These are phyloP conservation scores for Coelastrella sp. DNA, from an alignment of 139 green algal species.

Conservation along the genomic window DNA sequence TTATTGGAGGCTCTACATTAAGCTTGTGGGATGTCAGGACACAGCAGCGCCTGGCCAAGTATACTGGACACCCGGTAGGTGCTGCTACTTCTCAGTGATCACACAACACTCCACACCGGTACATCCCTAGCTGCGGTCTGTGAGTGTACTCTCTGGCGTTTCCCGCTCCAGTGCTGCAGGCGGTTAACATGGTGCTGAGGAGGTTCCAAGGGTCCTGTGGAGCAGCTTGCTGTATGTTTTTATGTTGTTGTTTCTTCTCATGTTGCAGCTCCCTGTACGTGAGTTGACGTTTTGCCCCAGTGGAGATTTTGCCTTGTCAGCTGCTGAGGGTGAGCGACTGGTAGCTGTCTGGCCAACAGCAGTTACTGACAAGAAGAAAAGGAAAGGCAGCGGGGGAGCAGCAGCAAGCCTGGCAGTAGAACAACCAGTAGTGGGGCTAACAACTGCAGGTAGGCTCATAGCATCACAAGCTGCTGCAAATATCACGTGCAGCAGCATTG, in stretches of 20 bases:
- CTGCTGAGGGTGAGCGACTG: constrained; percentile 63
- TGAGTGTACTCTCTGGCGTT: background rate
- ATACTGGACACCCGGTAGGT: constrained; percentile 75
- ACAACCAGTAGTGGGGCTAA: constrained; percentile 57
- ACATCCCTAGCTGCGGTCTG: too few species aligned
- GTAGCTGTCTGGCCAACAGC: constrained; percentile 70
- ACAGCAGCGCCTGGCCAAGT: constrained; percentile 65
- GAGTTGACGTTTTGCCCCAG: constrained; percentile 61
- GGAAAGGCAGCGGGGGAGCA: constrained; percentile 40
- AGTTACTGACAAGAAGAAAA: constrained; percentile 48
- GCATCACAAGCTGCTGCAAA: too few species aligned
- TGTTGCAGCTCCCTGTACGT: constrained; percentile 56
- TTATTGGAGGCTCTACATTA: constrained; percentile 66
- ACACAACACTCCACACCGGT: too few species aligned
- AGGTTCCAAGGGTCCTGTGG: background rate
- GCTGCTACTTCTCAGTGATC: too few species aligned
- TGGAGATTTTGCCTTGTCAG: constrained; percentile 64
- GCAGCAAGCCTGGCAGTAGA: constrained; percentile 58
- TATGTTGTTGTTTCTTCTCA: background rate
- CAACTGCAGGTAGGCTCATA: constrained; percentile 25
- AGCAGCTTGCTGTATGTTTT: background rate
- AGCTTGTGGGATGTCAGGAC: constrained; percentile 67
- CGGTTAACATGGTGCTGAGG: too few species aligned
- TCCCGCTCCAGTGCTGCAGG: too few species aligned
- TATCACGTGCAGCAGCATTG: too few species aligned